Evolutionary conservation across 805 yeast genomes (phyloP), one percentile per base, ranked within the genome.

Genomic region (Starmerella lactis-condensi): DNA sequence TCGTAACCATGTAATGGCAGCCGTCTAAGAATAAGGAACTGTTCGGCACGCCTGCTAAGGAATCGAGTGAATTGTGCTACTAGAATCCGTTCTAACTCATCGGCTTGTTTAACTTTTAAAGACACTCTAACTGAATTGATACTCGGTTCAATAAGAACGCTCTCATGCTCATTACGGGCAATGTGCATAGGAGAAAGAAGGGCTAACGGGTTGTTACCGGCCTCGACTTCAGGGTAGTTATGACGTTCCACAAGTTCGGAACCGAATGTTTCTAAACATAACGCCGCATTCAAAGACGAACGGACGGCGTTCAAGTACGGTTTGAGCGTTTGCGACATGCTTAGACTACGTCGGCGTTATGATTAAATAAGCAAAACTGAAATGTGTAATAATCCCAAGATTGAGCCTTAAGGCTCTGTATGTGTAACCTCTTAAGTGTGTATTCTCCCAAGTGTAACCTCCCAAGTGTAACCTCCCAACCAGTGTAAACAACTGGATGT

Each of bases 241-340:
- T 89, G 98, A 56, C 98, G 76, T 59, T 89, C 98, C 14, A 77
- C 94, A 35, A 77, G 66, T 56, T 85, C 94, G 6, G 96, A 89
- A 20, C 95, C 75, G 52, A 89, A 89, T 58, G 83, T 83, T 51
- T 81, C 85, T 41, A 89, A 62, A 46, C 93, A 79, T 25, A 89
- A 63, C 5, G 96, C 93, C 7, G 94, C 95, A 17, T 91, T 79
- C 44, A 89, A 65, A 18, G 96, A 81, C 34, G 75, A 69, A 54
- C 96, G 75, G 23, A 89, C 98, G 1, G 95, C 94, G 6, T 78
- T 73, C 32, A 89, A 65, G 48, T 89, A 89, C 37, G 98, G 98
- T 48, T 85, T 79, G 38, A 89, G 67, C 3, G 98, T 85, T 69
- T 89, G 98, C 10, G 96, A 85, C 98, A 77, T 39, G 23, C 22